Evolutionary conservation across 768 basidiomycete species (phyloP), one percentile per base, ranked within the genome.

Genomic region (Heimioporus sp.): DNA sequence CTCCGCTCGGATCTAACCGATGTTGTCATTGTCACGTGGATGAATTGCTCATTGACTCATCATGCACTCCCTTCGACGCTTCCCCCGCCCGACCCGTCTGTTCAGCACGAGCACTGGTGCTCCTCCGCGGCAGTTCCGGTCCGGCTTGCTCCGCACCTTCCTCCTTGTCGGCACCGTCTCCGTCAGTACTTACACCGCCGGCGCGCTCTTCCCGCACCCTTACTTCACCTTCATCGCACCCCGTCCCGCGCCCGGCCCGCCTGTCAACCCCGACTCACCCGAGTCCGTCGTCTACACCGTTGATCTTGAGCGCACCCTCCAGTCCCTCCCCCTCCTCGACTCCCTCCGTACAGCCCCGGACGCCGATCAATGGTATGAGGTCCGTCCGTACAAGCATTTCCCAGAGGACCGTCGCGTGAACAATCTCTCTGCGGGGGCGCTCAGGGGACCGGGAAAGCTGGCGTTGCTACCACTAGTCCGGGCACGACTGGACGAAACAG

Each of bases 371-470:
- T 90, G 87, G 87, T 90, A 91, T 61, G 90, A 88, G 67, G 74
- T 77, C 19, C 81, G 92, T 45, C 92, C 92, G 36, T 93, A 90
- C 66, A 67, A 71, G 12, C 71, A 76, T 16, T 80, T 84, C 24
- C 85, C 92, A 0, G 86, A 86, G 53, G 84, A 87, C 51, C 73
- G 83, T 48, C 77, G 86, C 1, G 86, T 86, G 49, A 93, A 99
- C 69, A 88, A 82, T 54, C 74, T 99, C 44, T 90, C 92, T 0
- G 84, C 86, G 3, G 93, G 92, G 5, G 79, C 92, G 1, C 75
- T 99, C n/a, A 74, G 85, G 24, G 96, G 94, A 2, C 92, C 94
- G 0, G 91, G 91, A 3, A 88, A 83, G 66, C 78, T 99, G 3
- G 91, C 93, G 0, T 65, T 96, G 50, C 76, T 78, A 17, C 93